Conservation (phyloP, 441 rosid genomes). For the Arabidopsis lyrata region DNA sequence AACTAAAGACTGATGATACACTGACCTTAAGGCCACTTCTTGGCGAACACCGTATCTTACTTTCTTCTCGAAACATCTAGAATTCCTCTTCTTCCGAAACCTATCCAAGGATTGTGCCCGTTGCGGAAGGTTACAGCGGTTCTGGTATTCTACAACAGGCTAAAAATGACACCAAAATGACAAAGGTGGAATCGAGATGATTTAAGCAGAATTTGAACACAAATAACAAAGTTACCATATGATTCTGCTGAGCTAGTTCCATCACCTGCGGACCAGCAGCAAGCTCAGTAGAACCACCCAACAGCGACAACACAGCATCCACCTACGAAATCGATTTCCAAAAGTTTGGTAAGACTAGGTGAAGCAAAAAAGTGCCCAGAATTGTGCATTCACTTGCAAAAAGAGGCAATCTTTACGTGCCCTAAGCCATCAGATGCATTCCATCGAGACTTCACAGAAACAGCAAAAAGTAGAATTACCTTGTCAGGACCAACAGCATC, state of each 20-base stretch:
- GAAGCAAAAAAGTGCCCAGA: slow-evolving; percentile 9
- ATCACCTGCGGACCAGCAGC: slow-evolving; percentile 62
- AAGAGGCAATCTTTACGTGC: not conserved
- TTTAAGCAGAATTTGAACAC: not conserved
- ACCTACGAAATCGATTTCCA: slow-evolving; percentile 54
- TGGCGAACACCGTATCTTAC: slow-evolving; percentile 95
- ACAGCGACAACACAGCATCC: slow-evolving; percentile 74
- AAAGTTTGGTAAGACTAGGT: slow-evolving; percentile 2
- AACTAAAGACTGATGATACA: slow-evolving; percentile 20
- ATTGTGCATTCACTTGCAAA: not conserved
- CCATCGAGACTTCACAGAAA: not conserved
- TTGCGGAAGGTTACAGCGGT: slow-evolving; percentile 75
- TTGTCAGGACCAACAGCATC: slow-evolving; percentile 88
- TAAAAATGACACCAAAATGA: slow-evolving; percentile 33
- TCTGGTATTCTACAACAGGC: slow-evolving; percentile 70
- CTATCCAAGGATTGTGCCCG: slow-evolving; percentile 88
- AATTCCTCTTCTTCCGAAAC: slow-evolving; percentile 93
- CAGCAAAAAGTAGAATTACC: slow-evolving; percentile 46
- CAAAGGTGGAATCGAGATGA: not conserved
- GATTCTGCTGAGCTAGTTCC: slow-evolving; percentile 65
- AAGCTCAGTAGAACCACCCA: slow-evolving; percentile 78
- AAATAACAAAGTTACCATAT: slow-evolving; percentile 59
- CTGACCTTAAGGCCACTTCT: slow-evolving; percentile 94
- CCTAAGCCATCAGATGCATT: not conserved
- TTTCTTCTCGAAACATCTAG: slow-evolving; percentile 93